phyloP scores from a whole-genome alignment of 805 yeast genomes.

The Pichia exigua region DNA sequence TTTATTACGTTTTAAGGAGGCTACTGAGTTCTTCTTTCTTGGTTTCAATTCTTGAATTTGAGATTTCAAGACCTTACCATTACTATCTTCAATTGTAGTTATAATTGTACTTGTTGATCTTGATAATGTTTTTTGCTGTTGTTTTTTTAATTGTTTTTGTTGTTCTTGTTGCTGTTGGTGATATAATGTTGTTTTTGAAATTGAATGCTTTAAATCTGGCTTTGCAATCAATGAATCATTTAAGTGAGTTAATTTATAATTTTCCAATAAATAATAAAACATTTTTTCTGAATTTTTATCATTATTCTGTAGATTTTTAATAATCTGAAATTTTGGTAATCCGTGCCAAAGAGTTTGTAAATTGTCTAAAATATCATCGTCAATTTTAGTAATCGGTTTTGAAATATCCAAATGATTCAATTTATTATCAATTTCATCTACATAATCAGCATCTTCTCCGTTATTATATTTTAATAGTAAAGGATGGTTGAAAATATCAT shows the following conservation, averaged over 20 bases:
- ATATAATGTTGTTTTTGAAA: slow-evolving; percentile 4
- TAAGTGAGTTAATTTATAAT: slow-evolving; percentile 26
- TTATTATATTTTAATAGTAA: slow-evolving; percentile 37
- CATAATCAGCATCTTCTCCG: slow-evolving; percentile 29
- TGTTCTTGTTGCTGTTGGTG: not conserved
- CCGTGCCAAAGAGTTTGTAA: slow-evolving; percentile 53
- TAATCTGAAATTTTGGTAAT: slow-evolving; percentile 31
- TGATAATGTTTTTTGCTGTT: slow-evolving; percentile 12
- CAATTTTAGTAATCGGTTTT: slow-evolving; percentile 29
- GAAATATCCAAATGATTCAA: slow-evolving; percentile 22
- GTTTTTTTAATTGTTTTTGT: not conserved
- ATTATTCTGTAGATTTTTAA: slow-evolving; percentile 20
- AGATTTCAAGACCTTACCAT: slow-evolving; percentile 25
- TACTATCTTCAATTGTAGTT: slow-evolving; percentile 28
- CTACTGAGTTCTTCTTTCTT: not conserved
- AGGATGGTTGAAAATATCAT: slow-evolving; percentile 53
- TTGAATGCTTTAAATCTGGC: slow-evolving; percentile 6
- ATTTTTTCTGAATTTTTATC: slow-evolving; percentile 29
- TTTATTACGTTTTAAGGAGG: not conserved
- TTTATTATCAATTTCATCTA: slow-evolving; percentile 8
- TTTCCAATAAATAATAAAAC: slow-evolving; percentile 29
- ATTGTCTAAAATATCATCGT: slow-evolving; percentile 44
- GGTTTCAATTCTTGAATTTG: slow-evolving; percentile 8
- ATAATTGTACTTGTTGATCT: slow-evolving; percentile 27
- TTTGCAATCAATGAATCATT: not conserved